A percentile compares a stretch with the other conserved stretches of the same genome.
Conservation (phyloP, 73 alveolate genomes). For the Symbiodinium pilosum region DNA sequence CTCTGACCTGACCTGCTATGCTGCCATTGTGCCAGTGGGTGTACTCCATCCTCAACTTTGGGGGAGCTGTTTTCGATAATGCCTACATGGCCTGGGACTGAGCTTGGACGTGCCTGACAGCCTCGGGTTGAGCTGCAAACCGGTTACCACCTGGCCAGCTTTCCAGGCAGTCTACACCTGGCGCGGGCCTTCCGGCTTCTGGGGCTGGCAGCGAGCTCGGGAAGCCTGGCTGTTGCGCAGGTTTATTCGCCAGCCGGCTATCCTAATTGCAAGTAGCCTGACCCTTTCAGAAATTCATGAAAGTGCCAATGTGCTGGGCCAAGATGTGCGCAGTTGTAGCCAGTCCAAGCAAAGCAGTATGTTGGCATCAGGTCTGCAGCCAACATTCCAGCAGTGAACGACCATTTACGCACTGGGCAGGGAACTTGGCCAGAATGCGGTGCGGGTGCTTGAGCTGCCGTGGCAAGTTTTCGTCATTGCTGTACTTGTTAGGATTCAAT, state of each 20-base stretch:
- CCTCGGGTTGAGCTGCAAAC: not conserved
- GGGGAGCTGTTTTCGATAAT: slow-evolving; percentile 92
- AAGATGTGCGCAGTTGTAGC: too few relatives aligned
- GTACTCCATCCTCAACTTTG: slow-evolving; percentile 88
- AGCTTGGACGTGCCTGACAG: not conserved
- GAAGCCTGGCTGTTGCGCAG: too few relatives aligned
- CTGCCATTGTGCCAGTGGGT: slow-evolving; percentile 44
- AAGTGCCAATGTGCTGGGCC: too few relatives aligned
- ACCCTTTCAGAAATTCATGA: too few relatives aligned
- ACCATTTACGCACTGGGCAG: not conserved
- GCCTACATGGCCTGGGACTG: slow-evolving; percentile 40
- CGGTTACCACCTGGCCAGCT: too few relatives aligned
- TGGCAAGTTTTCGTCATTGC: too few relatives aligned
- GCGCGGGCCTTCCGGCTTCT: slow-evolving; percentile 87
- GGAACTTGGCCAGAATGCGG: not conserved
- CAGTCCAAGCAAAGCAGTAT: too few relatives aligned
- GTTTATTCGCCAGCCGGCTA: too few relatives aligned
- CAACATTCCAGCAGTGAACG: slow-evolving; percentile 8
- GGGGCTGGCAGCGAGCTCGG: slow-evolving; percentile 90
- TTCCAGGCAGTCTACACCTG: slow-evolving; percentile 90
- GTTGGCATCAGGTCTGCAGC: not conserved
- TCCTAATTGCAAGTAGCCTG: too few relatives aligned
- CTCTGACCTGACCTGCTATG: too few relatives aligned
- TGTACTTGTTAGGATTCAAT: too few relatives aligned
- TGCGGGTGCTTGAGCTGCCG: not conserved